phyloP scores from a whole-genome alignment of 31 red algal genomes.

The Odonthalia washingtoniensis region DNA sequence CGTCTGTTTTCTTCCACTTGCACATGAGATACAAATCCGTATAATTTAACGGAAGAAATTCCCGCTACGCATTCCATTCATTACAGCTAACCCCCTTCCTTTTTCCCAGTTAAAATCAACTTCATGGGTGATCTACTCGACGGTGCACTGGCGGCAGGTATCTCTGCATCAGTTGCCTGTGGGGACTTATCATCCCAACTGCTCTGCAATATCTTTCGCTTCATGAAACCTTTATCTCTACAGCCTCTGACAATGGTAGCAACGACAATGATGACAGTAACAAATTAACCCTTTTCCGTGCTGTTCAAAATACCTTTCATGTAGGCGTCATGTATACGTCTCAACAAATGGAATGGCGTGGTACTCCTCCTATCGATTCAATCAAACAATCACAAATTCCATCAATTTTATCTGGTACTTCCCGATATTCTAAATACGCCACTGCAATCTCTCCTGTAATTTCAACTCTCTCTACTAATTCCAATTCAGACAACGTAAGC shows the following conservation, averaged over 20 bases:
- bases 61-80: too few species aligned
- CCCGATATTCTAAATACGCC: conserved; percentile 59
- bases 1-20: too few species aligned
- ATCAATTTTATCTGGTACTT: conserved; percentile 58
- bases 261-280: conserved; percentile 54
- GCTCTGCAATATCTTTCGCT: conserved; percentile 58
- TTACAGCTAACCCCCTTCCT: too few species aligned
- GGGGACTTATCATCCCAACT: conserved; percentile 33
- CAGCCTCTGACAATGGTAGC: too few species aligned
- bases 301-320: conserved; percentile 52
- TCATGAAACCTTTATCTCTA: conserved; percentile 53
- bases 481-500: too few species aligned
- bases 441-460: background rate
- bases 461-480: background rate
- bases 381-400: conserved; percentile 74
- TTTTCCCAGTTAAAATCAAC: too few species aligned
- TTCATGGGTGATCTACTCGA: conserved; percentile 73
- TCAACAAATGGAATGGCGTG: conserved; percentile 17
- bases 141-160: conserved; percentile 56
- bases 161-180: too few species aligned
- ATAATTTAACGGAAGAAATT: too few species aligned
- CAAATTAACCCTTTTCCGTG: conserved; percentile 46
- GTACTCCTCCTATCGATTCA: conserved; percentile 30
- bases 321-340: conserved; percentile 58
- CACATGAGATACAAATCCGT: too few species aligned